phyloP scores from a whole-genome alignment of 1,284 basidiomycete species.

The Ustilago shanxiensis region DNA sequence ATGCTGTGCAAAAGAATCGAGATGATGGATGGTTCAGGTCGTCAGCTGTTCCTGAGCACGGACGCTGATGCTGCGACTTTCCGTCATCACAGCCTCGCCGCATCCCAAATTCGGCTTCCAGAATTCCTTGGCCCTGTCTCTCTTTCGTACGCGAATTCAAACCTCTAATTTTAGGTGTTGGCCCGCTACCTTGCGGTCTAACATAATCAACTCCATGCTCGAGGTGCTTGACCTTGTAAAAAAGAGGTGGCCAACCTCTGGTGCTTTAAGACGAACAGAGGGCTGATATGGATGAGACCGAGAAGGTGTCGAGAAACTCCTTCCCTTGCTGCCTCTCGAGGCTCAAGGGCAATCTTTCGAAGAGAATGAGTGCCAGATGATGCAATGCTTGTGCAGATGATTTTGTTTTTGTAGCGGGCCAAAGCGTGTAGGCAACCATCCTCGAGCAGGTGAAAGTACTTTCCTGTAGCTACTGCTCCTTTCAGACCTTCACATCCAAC shows the following conservation, averaged over 20 bases:
- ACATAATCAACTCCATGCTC: too few species aligned
- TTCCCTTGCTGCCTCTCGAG: too few species aligned
- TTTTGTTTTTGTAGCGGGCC: background rate
- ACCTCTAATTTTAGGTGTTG: background rate
- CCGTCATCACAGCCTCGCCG: constrained; percentile 28
- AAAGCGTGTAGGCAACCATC: background rate
- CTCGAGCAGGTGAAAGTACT: background rate
- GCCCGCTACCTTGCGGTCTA: background rate
- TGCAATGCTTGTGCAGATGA: background rate
- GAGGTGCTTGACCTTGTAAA: too few species aligned
- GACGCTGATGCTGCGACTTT: constrained; percentile 30
- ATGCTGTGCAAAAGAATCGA: constrained; percentile 7
- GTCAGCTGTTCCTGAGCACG: constrained; percentile 20
- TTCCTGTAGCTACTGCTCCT: background rate
- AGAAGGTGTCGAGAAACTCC: too few species aligned
- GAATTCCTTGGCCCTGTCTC: background rate
- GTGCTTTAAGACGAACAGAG: too few species aligned
- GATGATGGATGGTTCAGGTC: constrained; percentile 6
- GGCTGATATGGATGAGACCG: too few species aligned
- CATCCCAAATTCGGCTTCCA: background rate
- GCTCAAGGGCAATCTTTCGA: too few species aligned
- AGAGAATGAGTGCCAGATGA: too few species aligned
- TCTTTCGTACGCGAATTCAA: constrained; percentile 26
- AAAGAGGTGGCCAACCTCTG: too few species aligned
- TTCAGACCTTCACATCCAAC: background rate